Evolutionary conservation across 2,329 filamentous ascomycete species (phyloP).

Genomic region (Colletotrichum acutatum): DNA sequence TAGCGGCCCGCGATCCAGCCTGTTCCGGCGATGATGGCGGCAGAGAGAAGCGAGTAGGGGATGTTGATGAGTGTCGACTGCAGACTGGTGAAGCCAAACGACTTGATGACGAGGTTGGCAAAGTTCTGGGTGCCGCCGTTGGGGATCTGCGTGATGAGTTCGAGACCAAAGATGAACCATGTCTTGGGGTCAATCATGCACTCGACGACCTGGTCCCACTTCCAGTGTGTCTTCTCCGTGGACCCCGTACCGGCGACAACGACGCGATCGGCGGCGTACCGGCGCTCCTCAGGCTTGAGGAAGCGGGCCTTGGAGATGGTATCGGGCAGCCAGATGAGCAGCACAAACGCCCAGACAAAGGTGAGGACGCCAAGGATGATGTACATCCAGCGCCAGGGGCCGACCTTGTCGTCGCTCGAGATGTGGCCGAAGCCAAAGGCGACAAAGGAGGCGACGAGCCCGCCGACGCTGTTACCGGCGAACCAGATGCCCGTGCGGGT

Average conservation of each 20-base stretch:
- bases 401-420: constrained; percentile 50
- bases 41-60: constrained; percentile 65
- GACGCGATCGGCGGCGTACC: constrained; percentile 58
- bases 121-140: constrained; percentile 72
- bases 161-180: constrained; percentile 67
- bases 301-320: constrained; percentile 66
- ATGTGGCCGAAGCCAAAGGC: constrained; percentile 69
- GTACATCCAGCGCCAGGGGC: constrained; percentile 69
- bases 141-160: constrained; percentile 66
- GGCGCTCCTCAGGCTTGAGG: constrained; percentile 63
- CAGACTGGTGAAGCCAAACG: constrained; percentile 65
- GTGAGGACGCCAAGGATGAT: constrained; percentile 63
- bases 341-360: constrained; percentile 60
- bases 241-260: constrained; percentile 62
- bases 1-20: constrained; percentile 64
- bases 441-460: constrained; percentile 59
- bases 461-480: constrained; percentile 60
- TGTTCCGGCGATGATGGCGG: constrained; percentile 57
- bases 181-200: constrained; percentile 68
- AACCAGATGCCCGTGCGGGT: constrained; percentile 67
- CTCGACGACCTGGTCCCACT: constrained; percentile 62
- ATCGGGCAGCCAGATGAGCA: constrained; percentile 63
- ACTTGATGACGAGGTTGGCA: constrained; percentile 65
- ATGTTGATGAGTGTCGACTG: constrained; percentile 68
- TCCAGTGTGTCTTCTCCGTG: constrained; percentile 60